phyloP scores from a whole-genome alignment of 2,329 filamentous ascomycete species.

The Thelonectria discophora region DNA sequence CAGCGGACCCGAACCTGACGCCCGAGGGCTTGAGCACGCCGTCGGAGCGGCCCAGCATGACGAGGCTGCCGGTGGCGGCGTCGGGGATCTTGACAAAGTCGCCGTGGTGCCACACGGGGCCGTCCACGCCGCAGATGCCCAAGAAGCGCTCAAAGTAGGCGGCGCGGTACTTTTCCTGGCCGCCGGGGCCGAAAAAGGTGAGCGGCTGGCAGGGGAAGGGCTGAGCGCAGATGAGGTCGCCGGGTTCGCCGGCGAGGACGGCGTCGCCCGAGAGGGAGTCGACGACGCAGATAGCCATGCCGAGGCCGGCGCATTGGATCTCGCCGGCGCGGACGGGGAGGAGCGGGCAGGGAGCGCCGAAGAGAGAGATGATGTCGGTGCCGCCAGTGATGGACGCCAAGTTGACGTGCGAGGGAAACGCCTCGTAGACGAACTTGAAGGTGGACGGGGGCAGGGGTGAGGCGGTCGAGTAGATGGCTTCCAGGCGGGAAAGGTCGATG shows the following conservation, averaged over 20 bases:
- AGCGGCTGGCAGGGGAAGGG: constrained; percentile 93
- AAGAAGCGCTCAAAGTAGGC: constrained; percentile 91
- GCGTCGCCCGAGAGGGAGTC: constrained; percentile 65
- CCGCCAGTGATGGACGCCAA: constrained; percentile 94
- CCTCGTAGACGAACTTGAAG: constrained; percentile 86
- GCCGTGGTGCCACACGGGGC: constrained; percentile 86
- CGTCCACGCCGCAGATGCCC: constrained; percentile 48
- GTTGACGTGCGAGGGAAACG: constrained; percentile 83
- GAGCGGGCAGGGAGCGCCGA: constrained; percentile 83
- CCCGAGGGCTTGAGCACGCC: constrained; percentile 93
- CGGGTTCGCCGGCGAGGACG: constrained; percentile 71
- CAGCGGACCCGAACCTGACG: constrained; percentile 89
- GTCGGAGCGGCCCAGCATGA: constrained; percentile 93
- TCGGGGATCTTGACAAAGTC: constrained; percentile 82
- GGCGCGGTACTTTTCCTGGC: constrained; percentile 76
- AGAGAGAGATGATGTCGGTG: constrained; percentile 95
- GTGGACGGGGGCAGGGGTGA: constrained; percentile 93
- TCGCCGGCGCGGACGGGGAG: constrained; percentile 77
- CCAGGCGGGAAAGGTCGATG: constrained; percentile 70
- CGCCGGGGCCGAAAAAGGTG: constrained; percentile 78
- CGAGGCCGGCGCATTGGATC: constrained; percentile 80
- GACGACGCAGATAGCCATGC: constrained; percentile 76
- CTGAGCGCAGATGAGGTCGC: constrained; percentile 85
- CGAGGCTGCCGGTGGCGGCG: constrained; percentile 75
- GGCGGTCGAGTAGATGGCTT: constrained; percentile 93